Base-by-base conservation (phyloP, 1,139 yeast genomes). In the Candida neerlandica region DNA sequence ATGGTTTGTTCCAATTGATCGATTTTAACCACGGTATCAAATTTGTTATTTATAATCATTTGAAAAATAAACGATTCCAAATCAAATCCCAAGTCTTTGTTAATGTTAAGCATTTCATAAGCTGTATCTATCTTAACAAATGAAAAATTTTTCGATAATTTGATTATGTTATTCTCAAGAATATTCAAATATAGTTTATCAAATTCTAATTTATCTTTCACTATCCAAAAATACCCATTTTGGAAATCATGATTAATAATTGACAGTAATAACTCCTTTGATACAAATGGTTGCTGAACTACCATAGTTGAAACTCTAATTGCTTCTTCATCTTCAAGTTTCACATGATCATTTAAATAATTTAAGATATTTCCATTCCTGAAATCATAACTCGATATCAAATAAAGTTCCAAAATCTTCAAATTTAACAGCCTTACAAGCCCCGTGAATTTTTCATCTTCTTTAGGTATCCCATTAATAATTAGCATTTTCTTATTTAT, bases 401-500 rank as follows among this genome's bases (percentile, higher is more conserved):
- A 51, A 41, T 66, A 57, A 35, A 64, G 63, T 27, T 71, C 69
- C 41, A 71, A 54, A 15, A 70, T 61, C 53, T 73, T 73, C 33
- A 51, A 51, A 34, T 60, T 63, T 18, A 62, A 54, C 44, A 21
- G 34, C 15, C 43, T 47, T 44, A 34, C 46, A 23, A 48, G 44
- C 39, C 42, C n/a, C 2, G 21, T 16, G n/a, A 45, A 51, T 23
- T 45, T 35, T 12, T 39, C 44, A 1, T n/a, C 43, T 38, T 42
- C 47, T 33, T 46, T 47, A 2, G 64, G 58, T 7, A 60, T 42
- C 42, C 57, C 54, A 40, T 63, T 66, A 2, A 65, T 50, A 18
- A 67, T 53, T n/a, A 68, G 57, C 43, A 73, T 56, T 54, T 75
- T 75, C 53, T 73, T 73, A 52, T 72, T 71, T 23, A 73, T 63